These are phyloP conservation scores for Porcisia hertigi DNA, from an alignment of 208 protist genomes.

Conservation along the genomic window DNA sequence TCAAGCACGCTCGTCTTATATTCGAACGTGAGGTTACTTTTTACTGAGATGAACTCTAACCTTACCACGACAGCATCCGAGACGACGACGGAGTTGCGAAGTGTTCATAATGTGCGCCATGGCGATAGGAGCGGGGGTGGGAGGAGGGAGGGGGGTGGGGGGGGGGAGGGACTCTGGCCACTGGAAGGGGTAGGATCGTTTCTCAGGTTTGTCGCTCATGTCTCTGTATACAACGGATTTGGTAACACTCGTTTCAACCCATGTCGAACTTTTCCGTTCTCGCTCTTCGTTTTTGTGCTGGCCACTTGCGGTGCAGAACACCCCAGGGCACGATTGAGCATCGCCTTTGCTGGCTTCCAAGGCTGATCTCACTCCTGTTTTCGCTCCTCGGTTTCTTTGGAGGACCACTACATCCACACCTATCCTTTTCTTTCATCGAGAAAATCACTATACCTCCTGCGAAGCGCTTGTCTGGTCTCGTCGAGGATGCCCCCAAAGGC, in stretches of 20 bases:
- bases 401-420: not conserved
- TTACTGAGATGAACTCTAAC: too few species aligned
- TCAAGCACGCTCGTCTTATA: too few species aligned
- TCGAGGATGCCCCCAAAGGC: constrained; percentile 46
- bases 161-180: too few species aligned
- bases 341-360: not conserved
- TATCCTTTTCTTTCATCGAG: not conserved
- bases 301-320: not conserved
- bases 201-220: too few species aligned
- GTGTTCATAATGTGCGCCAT: too few species aligned
- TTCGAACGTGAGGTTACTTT: too few species aligned
- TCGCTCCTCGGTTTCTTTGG: not conserved
- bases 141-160: too few species aligned
- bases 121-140: too few species aligned
- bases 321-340: too few species aligned
- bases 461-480: not conserved
- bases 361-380: too few species aligned
- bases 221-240: not conserved
- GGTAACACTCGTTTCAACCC: not conserved
- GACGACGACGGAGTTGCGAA: too few species aligned
- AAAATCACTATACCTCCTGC: not conserved
- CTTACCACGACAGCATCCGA: too few species aligned
- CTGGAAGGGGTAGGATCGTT: not conserved
- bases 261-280: not conserved
- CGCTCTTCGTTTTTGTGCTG: not conserved